phyloP scores from a whole-genome alignment of 2,329 filamentous ascomycete species.

The Calonectria multiphialidica region DNA sequence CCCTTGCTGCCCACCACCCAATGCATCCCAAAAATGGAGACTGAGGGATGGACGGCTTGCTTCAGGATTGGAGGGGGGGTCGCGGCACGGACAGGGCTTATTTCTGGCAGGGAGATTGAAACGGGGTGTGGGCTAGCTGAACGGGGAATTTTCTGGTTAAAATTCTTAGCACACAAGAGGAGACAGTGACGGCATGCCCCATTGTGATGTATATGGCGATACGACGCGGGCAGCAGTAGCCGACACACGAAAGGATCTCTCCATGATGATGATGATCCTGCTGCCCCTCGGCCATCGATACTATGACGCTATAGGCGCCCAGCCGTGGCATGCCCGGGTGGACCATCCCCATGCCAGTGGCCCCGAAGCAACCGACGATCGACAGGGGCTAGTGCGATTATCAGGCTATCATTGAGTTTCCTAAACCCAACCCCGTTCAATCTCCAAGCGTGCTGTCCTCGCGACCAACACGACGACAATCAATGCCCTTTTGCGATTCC shows the following conservation, averaged over 20 bases:
- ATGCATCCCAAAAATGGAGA: background rate
- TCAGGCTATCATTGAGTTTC: background rate
- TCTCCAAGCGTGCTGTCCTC: background rate
- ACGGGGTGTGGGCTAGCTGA: background rate
- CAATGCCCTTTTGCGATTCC: background rate
- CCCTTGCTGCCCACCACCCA: background rate
- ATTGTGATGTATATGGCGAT: background rate
- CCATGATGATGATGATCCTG: background rate
- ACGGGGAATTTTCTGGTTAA: background rate
- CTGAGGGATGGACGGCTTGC: background rate
- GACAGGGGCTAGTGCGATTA: conserved; percentile 27
- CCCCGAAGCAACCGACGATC: conserved; percentile 29
- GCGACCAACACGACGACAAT: background rate
- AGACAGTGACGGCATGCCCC: background rate
- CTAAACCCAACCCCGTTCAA: background rate
- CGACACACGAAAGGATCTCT: background rate
- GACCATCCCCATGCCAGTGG: background rate
- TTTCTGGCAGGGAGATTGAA: background rate
- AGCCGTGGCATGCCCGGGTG: background rate
- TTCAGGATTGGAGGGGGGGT: conserved; percentile 4
- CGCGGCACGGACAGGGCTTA: background rate
- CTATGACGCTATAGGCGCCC: background rate
- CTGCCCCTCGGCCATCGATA: background rate
- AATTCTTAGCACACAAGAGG: too few relatives aligned
- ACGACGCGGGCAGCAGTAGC: background rate